These are phyloP conservation scores for Paramyrothecium roridum DNA, from an alignment of 2,329 filamentous ascomycete species.

Conservation along the genomic window DNA sequence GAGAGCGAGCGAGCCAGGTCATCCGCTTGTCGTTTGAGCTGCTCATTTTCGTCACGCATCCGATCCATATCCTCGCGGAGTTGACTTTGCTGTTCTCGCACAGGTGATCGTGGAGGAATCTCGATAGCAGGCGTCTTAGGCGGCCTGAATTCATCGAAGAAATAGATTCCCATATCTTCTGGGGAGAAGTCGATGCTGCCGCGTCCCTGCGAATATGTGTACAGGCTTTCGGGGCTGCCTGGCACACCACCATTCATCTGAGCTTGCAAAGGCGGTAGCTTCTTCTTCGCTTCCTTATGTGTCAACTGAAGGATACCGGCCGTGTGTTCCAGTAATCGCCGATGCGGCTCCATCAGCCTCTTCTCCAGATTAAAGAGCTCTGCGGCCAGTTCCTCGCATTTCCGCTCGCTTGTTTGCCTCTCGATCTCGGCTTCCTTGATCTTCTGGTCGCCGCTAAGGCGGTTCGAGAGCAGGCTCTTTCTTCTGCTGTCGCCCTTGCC, in stretches of 20 bases:
- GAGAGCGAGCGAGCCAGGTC: slow-evolving; percentile 45
- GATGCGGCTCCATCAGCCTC: slow-evolving; percentile 70
- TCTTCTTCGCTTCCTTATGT: slow-evolving; percentile 70
- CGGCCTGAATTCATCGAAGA: slow-evolving; percentile 61
- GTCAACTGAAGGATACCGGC: slow-evolving; percentile 89
- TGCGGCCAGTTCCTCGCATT: slow-evolving; percentile 79
- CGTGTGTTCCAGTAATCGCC: slow-evolving; percentile 80
- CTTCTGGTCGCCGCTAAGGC: slow-evolving; percentile 46
- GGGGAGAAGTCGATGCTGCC: slow-evolving; percentile 64
- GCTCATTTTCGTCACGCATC: slow-evolving; percentile 41
- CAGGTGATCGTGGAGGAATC: slow-evolving; percentile 56
- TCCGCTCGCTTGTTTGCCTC: slow-evolving; percentile 68
- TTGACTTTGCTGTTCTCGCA: slow-evolving; percentile 50
- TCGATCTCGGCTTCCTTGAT: slow-evolving; percentile 69
- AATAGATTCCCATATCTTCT: slow-evolving; percentile 75
- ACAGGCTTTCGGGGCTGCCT: slow-evolving; percentile 73
- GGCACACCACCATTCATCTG: slow-evolving; percentile 57
- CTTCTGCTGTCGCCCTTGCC: slow-evolving; percentile 44
- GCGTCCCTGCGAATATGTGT: slow-evolving; percentile 62
- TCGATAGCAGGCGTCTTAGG: slow-evolving; percentile 39
- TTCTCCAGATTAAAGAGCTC: slow-evolving; percentile 81
- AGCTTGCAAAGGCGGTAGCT: slow-evolving; percentile 34
- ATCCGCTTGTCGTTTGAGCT: slow-evolving; percentile 30
- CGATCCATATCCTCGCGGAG: slow-evolving; percentile 45
- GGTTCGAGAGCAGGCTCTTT: slow-evolving; percentile 47